These are phyloP conservation scores for Plenodomus tracheiphilus DNA, from an alignment of 2,329 filamentous ascomycete genomes.

Conservation along the genomic window DNA sequence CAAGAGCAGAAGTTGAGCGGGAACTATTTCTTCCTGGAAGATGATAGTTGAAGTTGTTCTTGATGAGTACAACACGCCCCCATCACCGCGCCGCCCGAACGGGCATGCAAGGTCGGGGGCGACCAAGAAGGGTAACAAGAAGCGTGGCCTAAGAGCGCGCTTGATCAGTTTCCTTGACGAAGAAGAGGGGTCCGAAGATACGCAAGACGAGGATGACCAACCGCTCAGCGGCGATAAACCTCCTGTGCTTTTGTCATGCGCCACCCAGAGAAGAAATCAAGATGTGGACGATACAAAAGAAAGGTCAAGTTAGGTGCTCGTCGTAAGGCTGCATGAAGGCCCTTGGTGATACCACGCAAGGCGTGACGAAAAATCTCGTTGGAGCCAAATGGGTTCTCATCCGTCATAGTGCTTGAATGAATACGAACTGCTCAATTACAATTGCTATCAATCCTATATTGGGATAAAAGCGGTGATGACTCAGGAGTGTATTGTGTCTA, in stretches of 20 bases:
- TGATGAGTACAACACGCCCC: conserved; percentile 49
- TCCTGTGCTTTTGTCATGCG: conserved; percentile 53
- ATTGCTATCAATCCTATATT: too few species aligned
- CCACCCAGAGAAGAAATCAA: neutral
- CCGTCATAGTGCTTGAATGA: neutral
- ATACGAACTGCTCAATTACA: neutral
- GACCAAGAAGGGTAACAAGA: conserved; percentile 43
- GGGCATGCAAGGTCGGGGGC: conserved; percentile 49
- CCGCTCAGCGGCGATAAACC: conserved; percentile 65
- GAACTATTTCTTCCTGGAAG: conserved; percentile 98
- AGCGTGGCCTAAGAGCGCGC: conserved; percentile 34
- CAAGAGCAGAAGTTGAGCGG: conserved; percentile 94
- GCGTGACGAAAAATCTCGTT: neutral
- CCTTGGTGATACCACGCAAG: neutral
- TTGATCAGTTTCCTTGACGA: conserved; percentile 51
- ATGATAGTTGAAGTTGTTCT: conserved; percentile 72
- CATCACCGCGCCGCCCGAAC: conserved; percentile 37
- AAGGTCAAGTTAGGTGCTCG: conserved; percentile 63
- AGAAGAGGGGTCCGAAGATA: conserved; percentile 61
- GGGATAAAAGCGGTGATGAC: neutral
- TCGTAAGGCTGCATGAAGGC: neutral
- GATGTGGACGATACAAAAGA: conserved; percentile 8
- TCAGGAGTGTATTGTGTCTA: conserved; percentile 37
- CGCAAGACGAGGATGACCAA: conserved; percentile 63
- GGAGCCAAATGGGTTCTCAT: neutral